Evolutionary conservation across 306 rosid genomes (phyloP), one percentile per base, ranked within the genome.

Genomic region (Abrus pulchellus): DNA sequence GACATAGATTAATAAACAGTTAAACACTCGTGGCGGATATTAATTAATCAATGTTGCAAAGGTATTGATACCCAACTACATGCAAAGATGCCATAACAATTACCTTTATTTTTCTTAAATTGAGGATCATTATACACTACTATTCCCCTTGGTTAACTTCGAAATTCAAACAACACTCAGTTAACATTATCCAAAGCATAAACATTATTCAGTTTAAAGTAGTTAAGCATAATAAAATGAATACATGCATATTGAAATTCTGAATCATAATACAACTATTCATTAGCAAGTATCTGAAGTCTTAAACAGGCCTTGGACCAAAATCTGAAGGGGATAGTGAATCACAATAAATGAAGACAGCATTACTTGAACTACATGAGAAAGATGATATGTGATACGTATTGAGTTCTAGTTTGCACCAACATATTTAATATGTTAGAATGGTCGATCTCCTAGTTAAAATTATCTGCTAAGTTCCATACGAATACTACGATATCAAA

Each of bases 401-500:
- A 28, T 6, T 9, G 40, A 9, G 55, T n/a, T 57, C 63, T 12
- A 84, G 61, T 68, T 68, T 69, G 63, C 56, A 72, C 43, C 83
- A 49, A 48, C 11, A 77, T 55, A n/a, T 53, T 66, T 77, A 67
- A 49, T n/a, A 52, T 48, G 60, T 62, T 57, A 72, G 77, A 74
- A 67, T 3, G 27, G 71, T 49, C 78, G 66, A 59, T 48, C 32
- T 9, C 77, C 53, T 48, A 73, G 60, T 59, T 67, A 59, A 65
- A 20, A 33, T 77, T 20, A 44, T 72, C 33, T 63, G 48, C 68
- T 30, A 66, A 55, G 69, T 52, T 67, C 47, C 73, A n/a, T 57
- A 45, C 57, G 81, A 80, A 83, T 54, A 64, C 50, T 8, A n/a
- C 62, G 62, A 77, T 29, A 66, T 72, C 48, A 72, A 66, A 61